Conservation (phyloP, 2,329 filamentous ascomycete species). For the Blastomyces parvus region DNA sequence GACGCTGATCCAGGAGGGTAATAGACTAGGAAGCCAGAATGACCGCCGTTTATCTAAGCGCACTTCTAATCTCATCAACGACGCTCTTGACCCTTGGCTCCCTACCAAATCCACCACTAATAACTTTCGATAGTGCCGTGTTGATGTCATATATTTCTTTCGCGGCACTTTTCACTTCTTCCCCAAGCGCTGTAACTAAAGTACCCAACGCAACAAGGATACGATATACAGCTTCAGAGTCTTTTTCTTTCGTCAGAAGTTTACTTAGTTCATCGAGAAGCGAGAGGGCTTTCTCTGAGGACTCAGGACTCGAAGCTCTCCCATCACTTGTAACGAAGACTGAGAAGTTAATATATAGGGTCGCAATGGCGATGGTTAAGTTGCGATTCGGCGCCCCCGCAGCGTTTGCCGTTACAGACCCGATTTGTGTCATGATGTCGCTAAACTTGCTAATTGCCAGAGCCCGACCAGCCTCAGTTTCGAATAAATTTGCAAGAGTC, state of each 20-base stretch:
- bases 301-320: constrained; percentile 31
- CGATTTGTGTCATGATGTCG: constrained; percentile 53
- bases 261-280: constrained; percentile 54
- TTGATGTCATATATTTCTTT: constrained; percentile 49
- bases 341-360: constrained; percentile 73
- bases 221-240: constrained; percentile 76
- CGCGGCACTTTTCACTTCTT: constrained; percentile 49
- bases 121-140: constrained; percentile 39
- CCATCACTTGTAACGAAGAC: constrained; percentile 54
- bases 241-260: constrained; percentile 57
- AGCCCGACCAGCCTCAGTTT: constrained; percentile 59
- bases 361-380: constrained; percentile 70
- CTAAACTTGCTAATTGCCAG: constrained; percentile 53
- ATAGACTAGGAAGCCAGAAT: neutral
- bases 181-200: constrained; percentile 50
- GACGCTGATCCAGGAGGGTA: neutral
- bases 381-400: constrained; percentile 58
- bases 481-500: constrained; percentile 74
- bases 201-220: constrained; percentile 77
- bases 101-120: constrained; percentile 42
- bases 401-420: constrained; percentile 46
- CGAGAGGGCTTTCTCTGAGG: constrained; percentile 41
- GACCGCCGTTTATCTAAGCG: constrained; percentile 15
- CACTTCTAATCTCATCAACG: constrained; percentile 49
- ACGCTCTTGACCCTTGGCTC: constrained; percentile 54